Evolutionary conservation across 768 basidiomycete genomes (phyloP), one percentile per base, ranked within the genome.

Genomic region (Crepidotus variabilis): DNA sequence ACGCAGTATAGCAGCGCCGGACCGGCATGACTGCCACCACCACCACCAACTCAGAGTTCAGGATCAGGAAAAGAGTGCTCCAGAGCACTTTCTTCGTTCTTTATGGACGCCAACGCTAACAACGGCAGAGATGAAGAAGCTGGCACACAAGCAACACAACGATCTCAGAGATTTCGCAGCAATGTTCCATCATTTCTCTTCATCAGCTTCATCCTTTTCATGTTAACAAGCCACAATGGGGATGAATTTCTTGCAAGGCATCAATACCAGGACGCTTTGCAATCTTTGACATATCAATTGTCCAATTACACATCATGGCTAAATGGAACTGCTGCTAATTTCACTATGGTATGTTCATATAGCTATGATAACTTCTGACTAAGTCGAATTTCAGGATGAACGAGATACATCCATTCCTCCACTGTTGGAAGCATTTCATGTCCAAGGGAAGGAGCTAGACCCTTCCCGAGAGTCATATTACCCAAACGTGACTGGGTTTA

Each of bases 221-320:
- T 92, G 82, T 81, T 92, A 69, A 88, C 86, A 48, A 90, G 85
- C 62, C 85, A 87, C 57, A 85, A 79, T 57, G 79, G 81, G 6
- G 88, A 90, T 62, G 87, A 88, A 64, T 82, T 81, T 57, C 71
- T 84, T 4, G 78, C 81, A 14, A 75, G 83, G 56, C 82, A 80
- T 61, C 83, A 84, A 55, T 88, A 87, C 67, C 77, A 87, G 65
- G 82, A 90, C 59, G 74, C 83, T n/a, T 65, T 92, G 4, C 72
- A 76, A 28, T 76, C 76, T 6, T 68, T 91, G 57, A 76, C 76
- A 32, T 75, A 81, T 63, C 83, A 89, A 58, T 68, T 85, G 11
- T 79, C 79, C n/a, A 90, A 92, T 67, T 92, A 81, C 63, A 85
- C 87, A 1, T 80, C 84, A 0, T 92, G 88, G 88, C 69, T 88